Evolutionary conservation across 2,329 filamentous ascomycete species (phyloP), one percentile per base, ranked within the genome.

Genomic region (Aschersonia sp.): DNA sequence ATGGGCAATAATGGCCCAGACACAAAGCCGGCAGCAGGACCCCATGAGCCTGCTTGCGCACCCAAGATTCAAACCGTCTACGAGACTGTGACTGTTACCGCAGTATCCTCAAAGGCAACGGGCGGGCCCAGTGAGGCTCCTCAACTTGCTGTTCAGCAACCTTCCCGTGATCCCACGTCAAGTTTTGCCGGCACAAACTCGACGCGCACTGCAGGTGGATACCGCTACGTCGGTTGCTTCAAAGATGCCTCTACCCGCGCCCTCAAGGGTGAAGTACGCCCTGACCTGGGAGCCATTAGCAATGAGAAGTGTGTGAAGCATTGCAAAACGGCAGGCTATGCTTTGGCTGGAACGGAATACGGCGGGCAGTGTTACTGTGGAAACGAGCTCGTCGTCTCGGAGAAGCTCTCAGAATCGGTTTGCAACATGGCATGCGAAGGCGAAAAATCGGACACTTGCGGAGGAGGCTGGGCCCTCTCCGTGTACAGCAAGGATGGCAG

Each of bases 351-450:
- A 5, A 62, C 74, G 1, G 72, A 78, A 56, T 74, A 71, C 53
- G 63, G 61, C 29, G 61, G 61, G n/a, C 68, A 78, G 57, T 79
- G 75, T 61, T 78, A 69, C 62, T 80, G 73, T 53, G 70, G 65
- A 45, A 59, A 64, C 48, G 53, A 56, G 30, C 54, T 60, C 30
- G 47, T 52, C 5, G 61, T 62, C 42, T 66, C 63, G 31, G 58
- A 64, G 45, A 61, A 64, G 51, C 55, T 77, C 20, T 65, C 68
- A 43, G 71, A 73, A 3, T 60, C 57, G 5, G 53, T 12, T 38
- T 38, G 77, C 61, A 59, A 45, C 20, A 47, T 50, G 28, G 30
- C 69, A 1, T 80, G 77, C 56, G 66, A 69, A 46, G 75, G 73
- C 29, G 69, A 76, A 52, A 51, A 51, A 2, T 58, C 56, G 9